phyloP scores from a whole-genome alignment of 805 yeast species.

The Peterozyma toletana region DNA sequence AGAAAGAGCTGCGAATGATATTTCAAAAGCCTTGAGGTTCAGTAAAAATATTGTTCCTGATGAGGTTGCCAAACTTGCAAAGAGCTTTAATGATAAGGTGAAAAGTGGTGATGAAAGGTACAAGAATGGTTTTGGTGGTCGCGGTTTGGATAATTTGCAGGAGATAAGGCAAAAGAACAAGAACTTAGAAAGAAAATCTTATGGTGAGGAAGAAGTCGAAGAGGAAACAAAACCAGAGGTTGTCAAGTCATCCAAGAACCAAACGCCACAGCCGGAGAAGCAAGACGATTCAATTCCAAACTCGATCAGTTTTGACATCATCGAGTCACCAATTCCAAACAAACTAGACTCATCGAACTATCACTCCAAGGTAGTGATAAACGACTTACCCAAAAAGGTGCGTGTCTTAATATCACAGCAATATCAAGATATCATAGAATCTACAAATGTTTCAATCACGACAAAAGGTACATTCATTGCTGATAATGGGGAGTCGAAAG shows the following conservation, averaged over 20 bases:
- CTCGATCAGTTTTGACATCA: conserved; percentile 5
- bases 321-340: conserved; percentile 9
- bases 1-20: conserved; percentile 57
- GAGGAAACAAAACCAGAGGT: conserved; percentile 9
- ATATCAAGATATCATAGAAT: conserved; percentile 60
- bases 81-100: conserved; percentile 50
- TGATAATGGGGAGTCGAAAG: conserved; percentile 40
- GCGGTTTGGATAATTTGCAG: conserved; percentile 77
- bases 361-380: conserved; percentile 67
- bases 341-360: conserved; percentile 19
- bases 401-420: conserved; percentile 70
- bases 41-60: conserved; percentile 50
- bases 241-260: not conserved
- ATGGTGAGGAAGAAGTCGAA: conserved; percentile 30
- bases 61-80: conserved; percentile 42
- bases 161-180: conserved; percentile 46
- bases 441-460: conserved; percentile 71
- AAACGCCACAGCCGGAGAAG: conserved; percentile 13
- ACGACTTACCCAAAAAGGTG: conserved; percentile 77
- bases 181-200: conserved; percentile 40
- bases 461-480: conserved; percentile 74
- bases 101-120: conserved; percentile 57
- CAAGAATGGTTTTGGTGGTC: conserved; percentile 86
- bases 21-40: conserved; percentile 59
- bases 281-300: conserved; percentile 3